Conservation (phyloP, 192 early-diverging fungal genomes). For the Coemansia sp. region DNA sequence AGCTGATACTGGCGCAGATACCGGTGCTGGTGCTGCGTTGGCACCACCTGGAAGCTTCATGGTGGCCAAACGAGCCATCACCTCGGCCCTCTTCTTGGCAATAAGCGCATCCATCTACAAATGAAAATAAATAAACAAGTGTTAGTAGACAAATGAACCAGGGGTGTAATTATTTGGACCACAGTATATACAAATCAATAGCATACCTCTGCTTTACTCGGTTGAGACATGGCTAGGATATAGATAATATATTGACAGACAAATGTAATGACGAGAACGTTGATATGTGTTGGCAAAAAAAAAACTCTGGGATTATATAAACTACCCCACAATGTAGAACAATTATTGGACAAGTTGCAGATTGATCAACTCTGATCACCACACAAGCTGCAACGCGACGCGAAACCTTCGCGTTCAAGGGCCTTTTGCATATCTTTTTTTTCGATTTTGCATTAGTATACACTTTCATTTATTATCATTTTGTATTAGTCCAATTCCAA, state of each 20-base stretch:
- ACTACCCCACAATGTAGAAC: neutral
- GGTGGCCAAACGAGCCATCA: constrained; percentile 66
- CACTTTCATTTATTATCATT: neutral
- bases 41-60: constrained; percentile 46
- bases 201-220: constrained; percentile 6
- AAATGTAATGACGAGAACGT: no score
- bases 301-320: neutral
- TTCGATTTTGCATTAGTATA: neutral
- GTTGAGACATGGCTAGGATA: constrained; percentile 2
- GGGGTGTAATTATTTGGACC: constrained; percentile 7
- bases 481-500: constrained; percentile 3
- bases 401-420: constrained; percentile 2
- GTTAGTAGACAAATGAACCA: neutral
- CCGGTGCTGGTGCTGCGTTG: neutral
- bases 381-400: neutral
- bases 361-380: neutral
- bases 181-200: neutral
- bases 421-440: neutral
- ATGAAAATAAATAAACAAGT: neutral
- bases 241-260: neutral
- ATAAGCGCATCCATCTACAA: constrained; percentile 45
- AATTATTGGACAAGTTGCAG: neutral
- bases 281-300: neutral
- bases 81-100: constrained; percentile 64
- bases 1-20: neutral